Evolutionary conservation across 352 stramenopile genomes (phyloP).

Genomic region (Phytophthora chlamydospora): DNA sequence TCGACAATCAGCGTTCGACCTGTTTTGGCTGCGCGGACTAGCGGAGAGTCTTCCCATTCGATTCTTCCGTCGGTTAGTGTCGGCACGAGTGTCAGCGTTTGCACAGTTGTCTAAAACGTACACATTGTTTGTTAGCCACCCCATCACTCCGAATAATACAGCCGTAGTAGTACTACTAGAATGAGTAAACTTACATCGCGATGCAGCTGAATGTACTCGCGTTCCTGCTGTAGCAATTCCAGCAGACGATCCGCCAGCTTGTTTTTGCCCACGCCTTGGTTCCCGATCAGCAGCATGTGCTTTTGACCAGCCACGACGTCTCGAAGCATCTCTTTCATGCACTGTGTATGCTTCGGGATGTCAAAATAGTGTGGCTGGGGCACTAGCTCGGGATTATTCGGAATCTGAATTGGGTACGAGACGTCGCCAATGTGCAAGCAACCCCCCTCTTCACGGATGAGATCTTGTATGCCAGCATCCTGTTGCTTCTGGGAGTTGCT

Average conservation of each 20-base stretch:
- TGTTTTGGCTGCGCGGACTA: slow-evolving; percentile 93
- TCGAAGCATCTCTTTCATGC: slow-evolving; percentile 89
- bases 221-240: slow-evolving; percentile 91
- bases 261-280: slow-evolving; percentile 96
- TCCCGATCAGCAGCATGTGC: slow-evolving; percentile 94
- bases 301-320: slow-evolving; percentile 88
- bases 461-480: slow-evolving; percentile 29
- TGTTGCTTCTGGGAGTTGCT: not conserved
- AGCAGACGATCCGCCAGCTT: slow-evolving; percentile 93
- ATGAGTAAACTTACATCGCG: slow-evolving; percentile 81
- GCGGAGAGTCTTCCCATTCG: slow-evolving; percentile 92
- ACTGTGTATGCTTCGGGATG: slow-evolving; percentile 88
- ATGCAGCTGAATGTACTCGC: slow-evolving; percentile 98
- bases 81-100: slow-evolving; percentile 92
- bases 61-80: slow-evolving; percentile 90
- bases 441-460: slow-evolving; percentile 50
- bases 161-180: too few relatives aligned
- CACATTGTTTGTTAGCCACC: slow-evolving; percentile 4
- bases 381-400: slow-evolving; percentile 78
- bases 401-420: slow-evolving; percentile 56
- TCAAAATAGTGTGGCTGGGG: slow-evolving; percentile 91
- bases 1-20: slow-evolving; percentile 95
- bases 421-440: slow-evolving; percentile 69
- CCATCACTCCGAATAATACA: not conserved
- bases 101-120: slow-evolving; percentile 83